A percentile compares a stretch with the other conserved stretches of the same genome.
Evolutionary conservation across 179 eudicot species (phyloP).

Genomic region (Silene noctiflora): DNA sequence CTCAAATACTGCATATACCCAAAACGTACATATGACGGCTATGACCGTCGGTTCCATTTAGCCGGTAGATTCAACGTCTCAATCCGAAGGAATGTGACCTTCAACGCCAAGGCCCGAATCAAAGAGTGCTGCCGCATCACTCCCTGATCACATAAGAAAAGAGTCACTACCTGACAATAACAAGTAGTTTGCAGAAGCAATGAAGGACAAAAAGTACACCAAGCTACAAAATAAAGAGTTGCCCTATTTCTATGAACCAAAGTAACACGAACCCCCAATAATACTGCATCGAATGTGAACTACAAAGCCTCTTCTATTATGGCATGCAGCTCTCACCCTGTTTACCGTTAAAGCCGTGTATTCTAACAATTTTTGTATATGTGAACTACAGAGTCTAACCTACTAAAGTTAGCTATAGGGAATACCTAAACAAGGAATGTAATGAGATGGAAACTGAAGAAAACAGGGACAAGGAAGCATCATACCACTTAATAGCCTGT

Average conservation of each 20-base stretch:
- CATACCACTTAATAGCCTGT: not conserved
- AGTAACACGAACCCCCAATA: not conserved
- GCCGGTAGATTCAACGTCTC: not conserved
- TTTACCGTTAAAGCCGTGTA: no score
- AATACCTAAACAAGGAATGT: not conserved
- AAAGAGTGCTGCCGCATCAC: conserved; percentile 5
- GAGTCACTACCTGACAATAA: conserved; percentile 8
- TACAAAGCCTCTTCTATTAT: not conserved
- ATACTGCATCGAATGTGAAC: not conserved
- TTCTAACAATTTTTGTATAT: not conserved
- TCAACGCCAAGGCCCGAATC: not conserved
- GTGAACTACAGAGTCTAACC: not conserved
- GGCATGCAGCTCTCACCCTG: not conserved
- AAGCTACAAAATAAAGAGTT: no score
- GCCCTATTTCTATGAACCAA: not conserved
- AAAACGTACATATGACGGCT: conserved; percentile 3
- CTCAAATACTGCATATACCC: not conserved
- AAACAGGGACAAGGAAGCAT: not conserved
- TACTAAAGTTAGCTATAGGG: not conserved
- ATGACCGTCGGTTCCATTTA: conserved; percentile 14
- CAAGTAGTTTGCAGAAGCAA: not conserved
- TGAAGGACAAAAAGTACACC: not conserved
- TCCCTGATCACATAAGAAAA: conserved; percentile 25
- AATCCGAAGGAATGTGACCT: conserved; percentile 9
- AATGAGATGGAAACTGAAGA: no score